Conservation (phyloP, 106 monocot species). For the Iris macrosiphon region DNA sequence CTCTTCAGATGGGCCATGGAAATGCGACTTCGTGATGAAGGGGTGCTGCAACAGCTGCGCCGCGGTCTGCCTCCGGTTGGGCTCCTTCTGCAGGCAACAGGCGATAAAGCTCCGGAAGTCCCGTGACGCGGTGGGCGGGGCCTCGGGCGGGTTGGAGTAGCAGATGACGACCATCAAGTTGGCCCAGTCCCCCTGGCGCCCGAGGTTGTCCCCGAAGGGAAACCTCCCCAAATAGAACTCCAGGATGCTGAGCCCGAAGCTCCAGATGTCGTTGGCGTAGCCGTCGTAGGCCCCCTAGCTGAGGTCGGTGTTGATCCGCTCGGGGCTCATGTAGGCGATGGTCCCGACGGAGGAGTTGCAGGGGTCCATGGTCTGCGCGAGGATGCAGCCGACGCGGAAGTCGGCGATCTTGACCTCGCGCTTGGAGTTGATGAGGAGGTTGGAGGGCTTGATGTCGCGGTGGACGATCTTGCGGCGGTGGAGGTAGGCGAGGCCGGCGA, state of each 20-base stretch:
- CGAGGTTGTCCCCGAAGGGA: slow-evolving; percentile 69
- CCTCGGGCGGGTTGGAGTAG: slow-evolving; percentile 63
- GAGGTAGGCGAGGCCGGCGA: slow-evolving; percentile 72
- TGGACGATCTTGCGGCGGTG: slow-evolving; percentile 79
- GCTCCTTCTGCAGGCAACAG: slow-evolving; percentile 73
- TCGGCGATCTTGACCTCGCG: slow-evolving; percentile 89
- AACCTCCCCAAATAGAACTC: slow-evolving; percentile 83
- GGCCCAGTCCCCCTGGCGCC: slow-evolving; percentile 85
- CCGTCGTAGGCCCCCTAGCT: slow-evolving; percentile 84
- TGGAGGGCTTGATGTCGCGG: slow-evolving; percentile 93
- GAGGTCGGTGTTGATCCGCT: slow-evolving; percentile 86
- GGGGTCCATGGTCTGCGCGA: slow-evolving; percentile 88
- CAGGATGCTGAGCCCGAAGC: slow-evolving; percentile 84
- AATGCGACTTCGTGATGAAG: slow-evolving; percentile 33
- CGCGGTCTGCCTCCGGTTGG: slow-evolving; percentile 35
- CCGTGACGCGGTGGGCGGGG: slow-evolving; percentile 47
- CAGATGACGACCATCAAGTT: slow-evolving; percentile 82
- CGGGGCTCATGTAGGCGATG: slow-evolving; percentile 98
- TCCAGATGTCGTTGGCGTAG: slow-evolving; percentile 89
- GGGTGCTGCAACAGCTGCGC: slow-evolving; percentile 76
- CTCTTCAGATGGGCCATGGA: too few relatives aligned
- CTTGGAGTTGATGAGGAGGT: slow-evolving; percentile 63
- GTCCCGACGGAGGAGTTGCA: slow-evolving; percentile 95
- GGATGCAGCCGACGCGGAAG: slow-evolving; percentile 80
- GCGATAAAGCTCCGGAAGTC: slow-evolving; percentile 67